A percentile compares a stretch with the other conserved stretches of the same genome.
Conservation (phyloP, 306 rosid species). For the Canavalia gladiata region DNA sequence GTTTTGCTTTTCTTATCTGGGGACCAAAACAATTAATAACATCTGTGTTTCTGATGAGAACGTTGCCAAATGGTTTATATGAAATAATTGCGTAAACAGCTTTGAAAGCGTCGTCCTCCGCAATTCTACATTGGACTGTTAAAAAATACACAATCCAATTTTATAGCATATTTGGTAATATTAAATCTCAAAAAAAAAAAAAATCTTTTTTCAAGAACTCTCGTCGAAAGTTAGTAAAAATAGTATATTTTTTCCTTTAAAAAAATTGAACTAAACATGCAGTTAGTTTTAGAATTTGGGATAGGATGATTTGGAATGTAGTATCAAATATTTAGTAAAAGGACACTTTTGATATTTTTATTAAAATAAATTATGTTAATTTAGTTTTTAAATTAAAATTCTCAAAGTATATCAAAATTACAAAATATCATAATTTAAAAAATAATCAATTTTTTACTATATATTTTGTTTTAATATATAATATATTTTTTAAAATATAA, state of each 20-base stretch:
- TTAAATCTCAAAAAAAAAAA: too few species aligned
- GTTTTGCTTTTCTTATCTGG: neutral
- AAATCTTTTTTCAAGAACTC: too few species aligned
- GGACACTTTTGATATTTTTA: neutral
- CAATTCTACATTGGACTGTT: neutral
- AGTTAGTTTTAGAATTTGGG: neutral
- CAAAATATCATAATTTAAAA: neutral
- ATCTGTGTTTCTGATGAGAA: constrained; percentile 3
- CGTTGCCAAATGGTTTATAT: neutral
- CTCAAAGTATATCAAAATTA: neutral
- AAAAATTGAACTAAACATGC: too few species aligned
- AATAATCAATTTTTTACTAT: too few species aligned
- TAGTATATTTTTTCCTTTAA: too few species aligned
- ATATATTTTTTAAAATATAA: too few species aligned
- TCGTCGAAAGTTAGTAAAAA: too few species aligned
- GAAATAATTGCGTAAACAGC: neutral
- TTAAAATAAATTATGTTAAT: neutral
- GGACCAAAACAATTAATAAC: constrained; percentile 8
- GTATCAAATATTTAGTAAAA: neutral
- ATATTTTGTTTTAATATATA: too few species aligned
- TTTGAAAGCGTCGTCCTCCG: constrained; percentile 1
- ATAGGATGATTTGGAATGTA: neutral
- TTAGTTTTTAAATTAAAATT: neutral
- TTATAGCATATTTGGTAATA: too few species aligned
- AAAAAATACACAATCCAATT: constrained; percentile 13